These are phyloP conservation scores for Alternaria consortialis DNA, from an alignment of 2,329 filamentous ascomycete species.

Conservation along the genomic window DNA sequence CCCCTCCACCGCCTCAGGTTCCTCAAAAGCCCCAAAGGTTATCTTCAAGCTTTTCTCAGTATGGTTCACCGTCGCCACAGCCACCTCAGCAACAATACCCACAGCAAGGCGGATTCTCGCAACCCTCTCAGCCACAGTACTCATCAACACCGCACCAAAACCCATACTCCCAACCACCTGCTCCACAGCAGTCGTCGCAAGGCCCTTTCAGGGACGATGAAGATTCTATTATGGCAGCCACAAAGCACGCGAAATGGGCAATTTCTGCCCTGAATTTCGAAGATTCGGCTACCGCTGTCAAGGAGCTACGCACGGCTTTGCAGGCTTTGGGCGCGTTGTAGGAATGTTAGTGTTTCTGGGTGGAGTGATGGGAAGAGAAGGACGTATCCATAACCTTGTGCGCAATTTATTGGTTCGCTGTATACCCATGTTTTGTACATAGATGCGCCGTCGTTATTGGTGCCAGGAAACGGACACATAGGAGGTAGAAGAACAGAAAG, in stretches of 20 bases:
- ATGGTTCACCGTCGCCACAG: slow-evolving; percentile 10
- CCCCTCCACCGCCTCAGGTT: slow-evolving; percentile 14
- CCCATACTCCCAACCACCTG: slow-evolving; percentile 29
- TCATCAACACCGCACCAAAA: slow-evolving; percentile 26
- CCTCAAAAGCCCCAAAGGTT: slow-evolving; percentile 16
- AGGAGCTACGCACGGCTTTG: slow-evolving; percentile 81
- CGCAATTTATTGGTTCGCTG: slow-evolving; percentile 9
- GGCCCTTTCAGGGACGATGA: slow-evolving; percentile 69
- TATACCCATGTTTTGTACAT: slow-evolving; percentile 30
- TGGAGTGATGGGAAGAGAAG: not conserved
- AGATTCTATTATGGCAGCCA: slow-evolving; percentile 75
- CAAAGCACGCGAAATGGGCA: slow-evolving; percentile 97
- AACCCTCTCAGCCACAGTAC: slow-evolving; percentile 21
- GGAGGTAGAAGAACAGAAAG: too few relatives aligned
- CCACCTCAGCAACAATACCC: slow-evolving; percentile 13
- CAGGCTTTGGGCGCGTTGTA: slow-evolving; percentile 68
- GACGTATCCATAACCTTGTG: not conserved
- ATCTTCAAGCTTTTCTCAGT: slow-evolving; percentile 18
- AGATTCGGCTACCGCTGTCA: slow-evolving; percentile 88
- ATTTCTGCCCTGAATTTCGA: slow-evolving; percentile 98
- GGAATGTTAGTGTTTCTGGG: not conserved
- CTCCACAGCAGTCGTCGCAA: slow-evolving; percentile 29
- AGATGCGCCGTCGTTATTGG: slow-evolving; percentile 1
- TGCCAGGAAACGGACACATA: not conserved
- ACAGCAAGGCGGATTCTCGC: slow-evolving; percentile 10